These are phyloP conservation scores for Lactuca sativa DNA, from an alignment of 129 eudicot species.

Conservation along the genomic window DNA sequence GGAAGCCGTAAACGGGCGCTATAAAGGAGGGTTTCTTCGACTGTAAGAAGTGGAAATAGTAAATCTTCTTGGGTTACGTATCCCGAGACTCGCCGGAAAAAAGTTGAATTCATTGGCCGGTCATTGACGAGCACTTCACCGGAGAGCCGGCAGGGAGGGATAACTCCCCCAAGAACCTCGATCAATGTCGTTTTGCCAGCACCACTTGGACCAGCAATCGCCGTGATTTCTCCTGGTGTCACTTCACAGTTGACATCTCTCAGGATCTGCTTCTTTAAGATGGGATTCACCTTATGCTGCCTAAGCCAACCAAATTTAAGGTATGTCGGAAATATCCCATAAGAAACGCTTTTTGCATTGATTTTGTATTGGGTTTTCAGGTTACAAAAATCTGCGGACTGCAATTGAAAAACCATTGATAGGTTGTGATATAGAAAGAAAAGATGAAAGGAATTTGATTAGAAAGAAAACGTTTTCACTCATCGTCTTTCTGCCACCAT, in stretches of 20 bases:
- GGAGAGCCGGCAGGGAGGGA: conserved; percentile 39
- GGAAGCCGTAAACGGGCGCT: conserved; percentile 61
- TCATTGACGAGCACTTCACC: conserved; percentile 59
- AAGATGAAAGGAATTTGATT: conserved; percentile 6
- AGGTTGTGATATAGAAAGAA: not conserved
- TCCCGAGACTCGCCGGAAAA: conserved; percentile 54
- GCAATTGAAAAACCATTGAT: conserved; percentile 37
- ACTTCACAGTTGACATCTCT: conserved; percentile 60
- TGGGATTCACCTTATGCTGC: conserved; percentile 14
- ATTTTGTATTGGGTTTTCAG: conserved; percentile 43
- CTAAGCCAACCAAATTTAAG: conserved; percentile 26
- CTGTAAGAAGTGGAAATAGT: conserved; percentile 71
- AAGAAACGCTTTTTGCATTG: conserved; percentile 49
- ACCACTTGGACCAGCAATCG: conserved; percentile 83
- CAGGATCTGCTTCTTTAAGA: conserved; percentile 38
- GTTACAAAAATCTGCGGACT: conserved; percentile 24
- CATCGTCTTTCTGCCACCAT: too few relatives aligned
- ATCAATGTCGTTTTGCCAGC: conserved; percentile 84
- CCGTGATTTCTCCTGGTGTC: conserved; percentile 74
- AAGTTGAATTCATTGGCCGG: conserved; percentile 31
- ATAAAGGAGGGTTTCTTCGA: conserved; percentile 65
- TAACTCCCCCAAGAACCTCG: conserved; percentile 60
- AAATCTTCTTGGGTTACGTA: conserved; percentile 73
- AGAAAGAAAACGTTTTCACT: too few relatives aligned
- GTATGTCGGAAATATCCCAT: conserved; percentile 25